These are phyloP conservation scores for Tetradesmus lagerheimii DNA, from an alignment of 139 green algal species.

Conservation along the genomic window DNA sequence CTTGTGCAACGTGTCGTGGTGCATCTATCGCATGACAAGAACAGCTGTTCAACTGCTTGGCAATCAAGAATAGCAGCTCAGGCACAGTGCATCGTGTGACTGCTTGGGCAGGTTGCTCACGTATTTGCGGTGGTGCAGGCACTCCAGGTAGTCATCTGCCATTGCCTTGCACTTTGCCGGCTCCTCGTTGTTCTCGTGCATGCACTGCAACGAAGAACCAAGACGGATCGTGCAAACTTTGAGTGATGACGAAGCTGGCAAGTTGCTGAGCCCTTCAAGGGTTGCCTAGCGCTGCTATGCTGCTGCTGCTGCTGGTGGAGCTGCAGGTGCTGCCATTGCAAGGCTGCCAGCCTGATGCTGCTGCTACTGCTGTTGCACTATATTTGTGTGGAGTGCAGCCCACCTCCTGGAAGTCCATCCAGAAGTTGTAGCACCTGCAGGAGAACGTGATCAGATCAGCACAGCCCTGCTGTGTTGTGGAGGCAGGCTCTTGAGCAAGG, in stretches of 20 bases:
- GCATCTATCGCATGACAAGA: not conserved
- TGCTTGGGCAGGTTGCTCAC: slow-evolving; percentile 46
- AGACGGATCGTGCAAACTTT: too few relatives aligned
- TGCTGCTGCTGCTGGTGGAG: not conserved
- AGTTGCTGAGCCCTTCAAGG: not conserved
- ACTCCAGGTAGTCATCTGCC: slow-evolving; percentile 80
- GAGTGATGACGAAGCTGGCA: not conserved
- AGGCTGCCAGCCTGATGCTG: not conserved
- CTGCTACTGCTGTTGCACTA: too few relatives aligned
- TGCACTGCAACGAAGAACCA: slow-evolving; percentile 75
- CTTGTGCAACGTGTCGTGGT: too few relatives aligned
- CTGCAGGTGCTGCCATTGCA: not conserved
- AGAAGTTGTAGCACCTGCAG: slow-evolving; percentile 78
- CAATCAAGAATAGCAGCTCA: not conserved
- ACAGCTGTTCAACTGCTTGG: not conserved
- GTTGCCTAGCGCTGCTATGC: not conserved
- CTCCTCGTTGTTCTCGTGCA: slow-evolving; percentile 66
- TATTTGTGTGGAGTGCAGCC: not conserved
- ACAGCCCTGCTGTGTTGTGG: not conserved
- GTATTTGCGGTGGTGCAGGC: slow-evolving; percentile 80
- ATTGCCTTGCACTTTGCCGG: slow-evolving; percentile 68
- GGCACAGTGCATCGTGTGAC: not conserved
- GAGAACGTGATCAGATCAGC: not conserved
- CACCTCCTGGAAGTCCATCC: slow-evolving; percentile 79
- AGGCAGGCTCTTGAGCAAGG: not conserved